A percentile compares a stretch with the other conserved stretches of the same genome.
Conservation (phyloP, 805 yeast genomes). For the Yarrowia hollandica region DNA sequence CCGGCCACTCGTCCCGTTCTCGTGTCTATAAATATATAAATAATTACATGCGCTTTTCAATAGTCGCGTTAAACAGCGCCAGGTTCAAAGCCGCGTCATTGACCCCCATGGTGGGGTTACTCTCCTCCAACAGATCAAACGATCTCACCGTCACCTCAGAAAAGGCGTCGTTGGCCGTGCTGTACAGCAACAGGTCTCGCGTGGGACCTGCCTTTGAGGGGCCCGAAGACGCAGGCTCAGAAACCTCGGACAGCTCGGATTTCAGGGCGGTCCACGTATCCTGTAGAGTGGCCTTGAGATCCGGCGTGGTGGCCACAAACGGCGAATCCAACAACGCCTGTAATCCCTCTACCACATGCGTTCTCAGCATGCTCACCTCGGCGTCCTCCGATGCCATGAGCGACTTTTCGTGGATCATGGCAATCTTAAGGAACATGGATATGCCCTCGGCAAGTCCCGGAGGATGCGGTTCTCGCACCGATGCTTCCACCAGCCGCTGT, state of each 20-base stretch:
- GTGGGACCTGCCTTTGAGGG: not conserved
- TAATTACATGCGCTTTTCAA: slow-evolving; percentile 45
- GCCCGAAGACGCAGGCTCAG: slow-evolving; percentile 25
- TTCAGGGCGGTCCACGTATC: slow-evolving; percentile 21
- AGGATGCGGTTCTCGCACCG: slow-evolving; percentile 1
- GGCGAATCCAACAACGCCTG: slow-evolving; percentile 29
- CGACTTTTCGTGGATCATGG: slow-evolving; percentile 34
- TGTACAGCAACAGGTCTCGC: slow-evolving; percentile 38
- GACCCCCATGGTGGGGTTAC: slow-evolving; percentile 48
- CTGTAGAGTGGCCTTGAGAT: slow-evolving; percentile 16
- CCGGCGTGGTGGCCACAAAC: slow-evolving; percentile 13
- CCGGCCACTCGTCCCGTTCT: no score
- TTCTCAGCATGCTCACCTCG: slow-evolving; percentile 4
- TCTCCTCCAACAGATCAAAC: slow-evolving; percentile 61
- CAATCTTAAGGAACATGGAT: slow-evolving; percentile 35
- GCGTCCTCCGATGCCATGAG: slow-evolving; percentile 22
- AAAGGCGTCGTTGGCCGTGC: slow-evolving; percentile 39
- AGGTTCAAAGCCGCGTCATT: slow-evolving; percentile 59
- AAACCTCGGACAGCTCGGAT: slow-evolving; percentile 8
- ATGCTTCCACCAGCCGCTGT: slow-evolving; percentile 31
- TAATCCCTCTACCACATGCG: slow-evolving; percentile 19
- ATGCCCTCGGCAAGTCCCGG: slow-evolving; percentile 34
- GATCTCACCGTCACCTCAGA: slow-evolving; percentile 48
- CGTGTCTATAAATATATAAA: slow-evolving; percentile 28
- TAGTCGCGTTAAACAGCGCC: slow-evolving; percentile 54